Conservation (phyloP, 1,284 basidiomycete genomes). For the Exobasidium rhododendri region DNA sequence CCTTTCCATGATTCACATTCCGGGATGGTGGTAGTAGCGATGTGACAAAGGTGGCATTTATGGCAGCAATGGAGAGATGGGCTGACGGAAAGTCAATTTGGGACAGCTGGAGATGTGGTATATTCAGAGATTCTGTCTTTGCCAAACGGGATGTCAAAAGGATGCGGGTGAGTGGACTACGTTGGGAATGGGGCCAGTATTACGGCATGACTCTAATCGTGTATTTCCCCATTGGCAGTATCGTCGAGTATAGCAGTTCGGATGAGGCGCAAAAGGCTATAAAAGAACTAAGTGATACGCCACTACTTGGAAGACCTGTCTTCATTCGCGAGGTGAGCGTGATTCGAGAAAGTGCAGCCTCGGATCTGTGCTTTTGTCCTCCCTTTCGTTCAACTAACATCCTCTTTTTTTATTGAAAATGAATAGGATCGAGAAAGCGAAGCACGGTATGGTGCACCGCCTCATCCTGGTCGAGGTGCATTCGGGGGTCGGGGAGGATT, state of each 20-base stretch:
- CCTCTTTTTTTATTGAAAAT: conserved; percentile 8
- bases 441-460: conserved; percentile 86
- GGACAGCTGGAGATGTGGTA: conserved; percentile 67
- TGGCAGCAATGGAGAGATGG: conserved; percentile 32
- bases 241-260: conserved; percentile 40
- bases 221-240: conserved; percentile 21
- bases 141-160: conserved; percentile 92
- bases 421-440: conserved; percentile 88
- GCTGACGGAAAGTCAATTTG: conserved; percentile 16
- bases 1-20: no score
- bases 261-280: conserved; percentile 46
- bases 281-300: conserved; percentile 62
- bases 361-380: no score
- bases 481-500: conserved; percentile 65
- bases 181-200: no score
- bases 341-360: neutral
- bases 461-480: conserved; percentile 64
- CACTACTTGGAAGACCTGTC: conserved; percentile 82
- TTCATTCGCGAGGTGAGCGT: conserved; percentile 87
- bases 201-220: neutral
- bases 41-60: neutral
- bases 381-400: no score
- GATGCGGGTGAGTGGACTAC: conserved; percentile 63
- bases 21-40: no score
- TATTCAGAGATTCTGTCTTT: conserved; percentile 98